These are phyloP conservation scores for Trichocladium uniseriatum DNA, from an alignment of 495 filamentous ascomycete genomes.

Conservation along the genomic window DNA sequence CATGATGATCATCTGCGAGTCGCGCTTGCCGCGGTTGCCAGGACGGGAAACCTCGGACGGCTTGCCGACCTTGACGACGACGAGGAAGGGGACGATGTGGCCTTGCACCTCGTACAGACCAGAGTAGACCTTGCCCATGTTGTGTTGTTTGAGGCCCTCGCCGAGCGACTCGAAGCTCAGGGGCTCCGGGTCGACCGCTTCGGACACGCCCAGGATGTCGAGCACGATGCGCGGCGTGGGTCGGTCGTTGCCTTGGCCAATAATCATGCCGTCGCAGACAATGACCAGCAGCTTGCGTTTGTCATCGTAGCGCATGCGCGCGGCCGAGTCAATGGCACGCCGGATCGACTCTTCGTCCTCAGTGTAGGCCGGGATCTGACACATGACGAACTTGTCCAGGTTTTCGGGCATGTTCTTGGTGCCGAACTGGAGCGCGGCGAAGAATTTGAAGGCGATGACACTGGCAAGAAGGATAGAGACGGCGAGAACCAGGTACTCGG, in stretches of 20 bases:
- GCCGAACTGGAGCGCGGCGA: constrained; percentile 89
- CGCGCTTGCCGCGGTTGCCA: constrained; percentile 97
- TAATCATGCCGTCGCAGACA: constrained; percentile 98
- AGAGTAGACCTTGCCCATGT: constrained; percentile 98
- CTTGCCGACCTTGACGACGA: constrained; percentile 95
- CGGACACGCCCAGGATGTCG: constrained; percentile 91
- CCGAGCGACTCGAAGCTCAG: constrained; percentile 95
- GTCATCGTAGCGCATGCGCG: constrained; percentile 94
- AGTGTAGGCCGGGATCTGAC: constrained; percentile 94
- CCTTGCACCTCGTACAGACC: constrained; percentile 96
- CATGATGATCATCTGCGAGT: constrained; percentile 97
- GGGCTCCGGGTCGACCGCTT: constrained; percentile 90
- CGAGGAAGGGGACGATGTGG: constrained; percentile 95
- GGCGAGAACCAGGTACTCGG: constrained; percentile 85
- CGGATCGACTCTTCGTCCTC: constrained; percentile 96
- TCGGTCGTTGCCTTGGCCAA: constrained; percentile 94
- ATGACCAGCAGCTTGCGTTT: constrained; percentile 93
- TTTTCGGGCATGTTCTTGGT: constrained; percentile 88
- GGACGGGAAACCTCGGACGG: constrained; percentile 93
- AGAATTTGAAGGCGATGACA: constrained; percentile 92
- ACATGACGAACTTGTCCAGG: constrained; percentile 96
- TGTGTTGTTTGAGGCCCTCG: constrained; percentile 94
- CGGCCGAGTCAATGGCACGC: constrained; percentile 92
- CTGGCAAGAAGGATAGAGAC: constrained; percentile 71
- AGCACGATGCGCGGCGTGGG: constrained; percentile 94